Percentiles rank a stretch among this genome's conserved stretches.
phyloP scores from a whole-genome alignment of 805 yeast genomes.

The Naumovozyma castellii region DNA sequence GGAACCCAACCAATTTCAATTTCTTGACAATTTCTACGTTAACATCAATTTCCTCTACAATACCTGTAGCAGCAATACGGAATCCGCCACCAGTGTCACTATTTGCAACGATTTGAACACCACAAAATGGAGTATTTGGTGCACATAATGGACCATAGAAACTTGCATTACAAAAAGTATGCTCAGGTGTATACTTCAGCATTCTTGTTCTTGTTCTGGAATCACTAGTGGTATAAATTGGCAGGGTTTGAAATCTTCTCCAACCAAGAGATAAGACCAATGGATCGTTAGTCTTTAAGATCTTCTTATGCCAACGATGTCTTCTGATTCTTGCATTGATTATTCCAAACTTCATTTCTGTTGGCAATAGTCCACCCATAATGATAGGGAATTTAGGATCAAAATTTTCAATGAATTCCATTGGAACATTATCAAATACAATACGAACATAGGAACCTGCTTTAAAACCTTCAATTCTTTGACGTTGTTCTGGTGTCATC shows the following conservation, averaged over 20 bases:
- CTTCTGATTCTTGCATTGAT: slow-evolving; percentile 90
- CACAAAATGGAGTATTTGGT: slow-evolving; percentile 96
- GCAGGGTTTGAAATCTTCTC: slow-evolving; percentile 96
- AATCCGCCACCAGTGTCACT: slow-evolving; percentile 80
- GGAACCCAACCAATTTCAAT: slow-evolving; percentile 88
- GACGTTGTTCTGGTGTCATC: slow-evolving; percentile 68
- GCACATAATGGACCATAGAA: slow-evolving; percentile 96
- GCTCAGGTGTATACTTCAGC: slow-evolving; percentile 98
- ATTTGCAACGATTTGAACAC: slow-evolving; percentile 79
- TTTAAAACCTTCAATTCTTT: slow-evolving; percentile 78
- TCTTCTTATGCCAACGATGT: slow-evolving; percentile 98
- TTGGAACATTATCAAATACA: slow-evolving; percentile 74
- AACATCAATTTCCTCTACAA: slow-evolving; percentile 86
- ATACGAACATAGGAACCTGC: slow-evolving; percentile 92
- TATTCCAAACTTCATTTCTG: slow-evolving; percentile 89
- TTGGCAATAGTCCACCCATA: slow-evolving; percentile 81
- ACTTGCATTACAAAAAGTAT: slow-evolving; percentile 89
- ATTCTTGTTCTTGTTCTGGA: slow-evolving; percentile 96
- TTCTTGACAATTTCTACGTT: slow-evolving; percentile 89
- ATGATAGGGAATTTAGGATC: slow-evolving; percentile 79
- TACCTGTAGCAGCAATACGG: slow-evolving; percentile 94
- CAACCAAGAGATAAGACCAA: slow-evolving; percentile 89
- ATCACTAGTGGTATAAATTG: slow-evolving; percentile 91
- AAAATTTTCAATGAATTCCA: slow-evolving; percentile 81
- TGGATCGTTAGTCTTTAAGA: slow-evolving; percentile 91